Evolutionary conservation across 169 alveolate species (phyloP).

Genomic region (Besnoitia besnoiti): DNA sequence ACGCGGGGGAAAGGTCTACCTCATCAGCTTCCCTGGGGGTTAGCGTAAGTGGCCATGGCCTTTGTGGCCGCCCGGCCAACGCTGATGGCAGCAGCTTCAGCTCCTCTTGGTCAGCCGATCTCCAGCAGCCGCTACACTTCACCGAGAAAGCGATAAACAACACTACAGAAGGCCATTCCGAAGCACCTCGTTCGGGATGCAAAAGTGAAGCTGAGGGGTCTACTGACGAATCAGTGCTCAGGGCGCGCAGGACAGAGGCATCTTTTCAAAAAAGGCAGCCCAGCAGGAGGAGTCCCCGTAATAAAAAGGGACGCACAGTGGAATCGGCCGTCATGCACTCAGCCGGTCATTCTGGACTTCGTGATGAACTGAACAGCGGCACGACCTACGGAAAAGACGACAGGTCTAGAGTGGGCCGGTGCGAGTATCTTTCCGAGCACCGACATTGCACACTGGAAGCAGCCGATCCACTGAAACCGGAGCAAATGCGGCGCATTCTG

Average conservation of each 20-base stretch:
- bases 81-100: slow-evolving; percentile 38
- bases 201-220: background rate
- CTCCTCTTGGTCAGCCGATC: slow-evolving; percentile 30
- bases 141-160: no score
- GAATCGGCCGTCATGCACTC: background rate
- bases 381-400: background rate
- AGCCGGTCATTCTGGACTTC: background rate
- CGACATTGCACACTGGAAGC: no score
- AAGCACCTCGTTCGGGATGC: background rate
- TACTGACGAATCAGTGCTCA: background rate
- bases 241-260: background rate
- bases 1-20: background rate
- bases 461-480: no score
- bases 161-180: no score
- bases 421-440: no score
- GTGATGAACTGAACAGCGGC: background rate
- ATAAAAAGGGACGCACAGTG: background rate
- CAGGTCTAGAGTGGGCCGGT: no score
- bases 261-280: background rate
- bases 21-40: background rate
- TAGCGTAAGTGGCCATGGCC: background rate
- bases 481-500: background rate
- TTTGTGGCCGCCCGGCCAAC: background rate
- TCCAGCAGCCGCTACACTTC: slow-evolving; percentile 27
- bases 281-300: background rate